These are phyloP conservation scores for Recurvomyces mirabilis DNA, from an alignment of 495 filamentous ascomycete species.

Conservation along the genomic window DNA sequence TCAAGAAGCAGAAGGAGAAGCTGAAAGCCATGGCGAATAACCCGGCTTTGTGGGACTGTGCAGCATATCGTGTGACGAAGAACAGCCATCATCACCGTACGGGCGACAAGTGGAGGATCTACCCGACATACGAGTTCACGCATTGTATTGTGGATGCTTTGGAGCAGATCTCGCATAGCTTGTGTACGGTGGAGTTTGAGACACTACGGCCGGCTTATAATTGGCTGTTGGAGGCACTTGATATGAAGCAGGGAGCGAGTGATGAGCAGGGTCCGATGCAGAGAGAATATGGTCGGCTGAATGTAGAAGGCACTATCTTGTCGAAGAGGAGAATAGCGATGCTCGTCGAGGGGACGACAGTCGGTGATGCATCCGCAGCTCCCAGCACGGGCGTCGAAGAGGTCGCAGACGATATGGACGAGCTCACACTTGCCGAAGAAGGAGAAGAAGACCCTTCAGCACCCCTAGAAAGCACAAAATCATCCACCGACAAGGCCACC, in stretches of 20 bases:
- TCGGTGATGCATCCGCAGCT: conserved; percentile 6
- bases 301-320: conserved; percentile 68
- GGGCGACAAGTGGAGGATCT: conserved; percentile 66
- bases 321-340: conserved; percentile 73
- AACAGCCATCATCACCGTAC: conserved; percentile 60
- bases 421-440: conserved; percentile 31
- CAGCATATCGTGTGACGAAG: conserved; percentile 66
- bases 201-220: conserved; percentile 70
- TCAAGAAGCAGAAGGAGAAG: conserved; percentile 15
- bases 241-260: conserved; percentile 43
- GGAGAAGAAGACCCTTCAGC: conserved; percentile 34
- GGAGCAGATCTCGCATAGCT: conserved; percentile 75
- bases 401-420: conserved; percentile 14
- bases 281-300: conserved; percentile 71
- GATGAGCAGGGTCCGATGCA: conserved; percentile 57
- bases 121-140: conserved; percentile 86
- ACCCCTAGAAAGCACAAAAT: background rate
- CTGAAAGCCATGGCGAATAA: conserved; percentile 31
- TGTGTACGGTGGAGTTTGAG: conserved; percentile 82
- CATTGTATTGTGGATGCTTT: conserved; percentile 84
- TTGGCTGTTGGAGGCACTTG: conserved; percentile 69
- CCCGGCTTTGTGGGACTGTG: conserved; percentile 57
- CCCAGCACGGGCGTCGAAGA: background rate
- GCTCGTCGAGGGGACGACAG: conserved; percentile 45
- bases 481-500: conserved; percentile 18